phyloP scores from a whole-genome alignment of 441 rosid species.

The Omphalea diandra region DNA sequence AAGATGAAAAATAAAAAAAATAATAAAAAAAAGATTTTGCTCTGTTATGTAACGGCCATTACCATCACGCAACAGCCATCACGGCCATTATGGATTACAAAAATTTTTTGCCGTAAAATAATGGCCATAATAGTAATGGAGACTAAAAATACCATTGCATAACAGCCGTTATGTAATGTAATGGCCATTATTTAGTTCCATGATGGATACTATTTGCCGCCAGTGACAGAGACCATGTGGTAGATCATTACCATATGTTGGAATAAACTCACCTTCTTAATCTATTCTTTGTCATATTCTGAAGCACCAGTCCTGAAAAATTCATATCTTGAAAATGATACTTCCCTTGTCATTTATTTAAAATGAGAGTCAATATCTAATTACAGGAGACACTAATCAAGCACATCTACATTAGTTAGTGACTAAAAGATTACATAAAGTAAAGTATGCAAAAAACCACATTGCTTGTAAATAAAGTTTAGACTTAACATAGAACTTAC shows the following conservation, averaged over 20 bases:
- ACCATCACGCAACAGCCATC: no score
- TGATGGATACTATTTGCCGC: background rate
- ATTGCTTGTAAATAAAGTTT: slow-evolving; percentile 8
- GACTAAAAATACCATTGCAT: no score
- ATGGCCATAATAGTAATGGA: no score
- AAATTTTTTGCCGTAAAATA: no score
- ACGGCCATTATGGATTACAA: no score
- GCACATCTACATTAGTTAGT: background rate
- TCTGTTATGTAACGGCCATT: no score
- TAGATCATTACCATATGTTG: background rate
- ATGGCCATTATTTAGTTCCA: no score
- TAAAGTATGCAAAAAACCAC: background rate
- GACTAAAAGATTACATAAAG: background rate
- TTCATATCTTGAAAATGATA: background rate
- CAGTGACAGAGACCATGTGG: background rate
- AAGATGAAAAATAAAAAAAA: no score
- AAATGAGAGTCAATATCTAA: background rate
- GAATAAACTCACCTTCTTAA: no score
- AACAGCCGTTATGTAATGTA: no score
- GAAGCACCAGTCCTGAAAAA: background rate
- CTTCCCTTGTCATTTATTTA: background rate
- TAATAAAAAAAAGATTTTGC: no score
- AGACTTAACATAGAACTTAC: slow-evolving; percentile 41
- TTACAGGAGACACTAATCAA: background rate
- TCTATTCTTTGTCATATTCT: background rate